A percentile compares a stretch with the other conserved stretches of the same genome.
Conservation (phyloP, 192 early-diverging fungal genomes). For the Geranomyces variabilis region DNA sequence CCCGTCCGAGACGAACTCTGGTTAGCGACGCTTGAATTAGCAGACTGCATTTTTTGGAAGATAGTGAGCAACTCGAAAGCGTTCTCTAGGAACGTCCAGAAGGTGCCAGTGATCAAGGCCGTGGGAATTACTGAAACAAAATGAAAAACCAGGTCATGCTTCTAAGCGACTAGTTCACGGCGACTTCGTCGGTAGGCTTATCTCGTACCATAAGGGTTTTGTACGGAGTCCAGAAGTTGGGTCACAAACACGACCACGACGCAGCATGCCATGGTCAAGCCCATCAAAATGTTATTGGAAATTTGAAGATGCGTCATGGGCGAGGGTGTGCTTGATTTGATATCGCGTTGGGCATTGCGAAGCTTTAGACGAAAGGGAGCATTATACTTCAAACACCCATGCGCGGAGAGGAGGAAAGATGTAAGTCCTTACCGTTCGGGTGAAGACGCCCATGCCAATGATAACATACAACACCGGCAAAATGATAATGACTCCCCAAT, state of each 20-base stretch:
- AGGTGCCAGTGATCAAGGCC: neutral
- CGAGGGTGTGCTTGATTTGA: conserved; percentile 1
- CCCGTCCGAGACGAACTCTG: neutral
- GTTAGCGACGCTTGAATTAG: neutral
- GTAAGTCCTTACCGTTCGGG: neutral
- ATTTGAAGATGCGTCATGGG: neutral
- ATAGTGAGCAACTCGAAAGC: conserved; percentile 6
- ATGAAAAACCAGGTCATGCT: no score
- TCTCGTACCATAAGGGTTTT: no score
- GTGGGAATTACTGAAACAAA: neutral
- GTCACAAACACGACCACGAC: neutral
- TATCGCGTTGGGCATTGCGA: neutral
- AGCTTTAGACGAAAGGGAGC: neutral
- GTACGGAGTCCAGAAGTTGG: neutral
- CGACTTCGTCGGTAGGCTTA: no score
- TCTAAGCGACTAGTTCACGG: no score
- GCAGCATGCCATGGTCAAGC: neutral
- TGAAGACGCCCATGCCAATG: neutral
- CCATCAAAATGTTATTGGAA: conserved; percentile 7
- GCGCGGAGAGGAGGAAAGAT: no score
- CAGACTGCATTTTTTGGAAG: neutral
- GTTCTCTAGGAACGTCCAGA: neutral
- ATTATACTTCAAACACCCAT: no score
- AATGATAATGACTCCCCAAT: conserved; percentile 1
- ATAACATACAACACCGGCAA: neutral